Percentiles rank a stretch among this genome's conserved stretches.
Conservation (phyloP, 768 basidiomycete genomes). For the Podaxis sp. region DNA sequence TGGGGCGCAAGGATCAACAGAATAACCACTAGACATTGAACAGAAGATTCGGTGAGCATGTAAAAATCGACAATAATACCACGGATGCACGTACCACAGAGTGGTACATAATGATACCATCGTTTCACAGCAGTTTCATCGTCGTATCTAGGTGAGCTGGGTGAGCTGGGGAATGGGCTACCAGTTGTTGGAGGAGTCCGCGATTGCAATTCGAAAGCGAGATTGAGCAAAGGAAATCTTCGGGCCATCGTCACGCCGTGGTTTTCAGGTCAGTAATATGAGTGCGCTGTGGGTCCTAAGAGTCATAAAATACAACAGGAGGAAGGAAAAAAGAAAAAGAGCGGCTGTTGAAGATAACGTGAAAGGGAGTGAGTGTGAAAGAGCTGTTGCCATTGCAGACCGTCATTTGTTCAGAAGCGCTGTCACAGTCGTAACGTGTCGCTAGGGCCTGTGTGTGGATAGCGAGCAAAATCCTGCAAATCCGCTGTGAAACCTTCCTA, state of each 20-base stretch:
- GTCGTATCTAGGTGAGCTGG: slow-evolving; percentile 15
- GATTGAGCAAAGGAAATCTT: slow-evolving; percentile 18
- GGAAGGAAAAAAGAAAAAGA: neutral
- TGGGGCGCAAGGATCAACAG: slow-evolving; percentile 66
- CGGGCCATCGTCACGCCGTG: slow-evolving; percentile 17
- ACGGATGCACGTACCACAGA: slow-evolving; percentile 38
- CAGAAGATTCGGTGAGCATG: neutral
- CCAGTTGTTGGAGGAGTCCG: neutral
- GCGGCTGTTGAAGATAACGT: neutral
- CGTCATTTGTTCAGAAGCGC: neutral
- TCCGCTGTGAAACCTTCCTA: neutral
- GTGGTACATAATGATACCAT: slow-evolving; percentile 58
- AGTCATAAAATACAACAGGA: slow-evolving; percentile 13
- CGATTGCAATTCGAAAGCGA: slow-evolving; percentile 16
- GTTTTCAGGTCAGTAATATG: neutral
- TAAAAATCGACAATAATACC: neutral
- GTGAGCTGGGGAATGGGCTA: slow-evolving; percentile 2
- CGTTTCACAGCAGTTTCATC: slow-evolving; percentile 31
- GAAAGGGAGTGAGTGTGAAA: neutral
- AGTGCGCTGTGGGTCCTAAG: neutral
- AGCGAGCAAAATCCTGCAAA: neutral
- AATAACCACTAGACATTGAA: slow-evolving; percentile 31
- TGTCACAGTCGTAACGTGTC: slow-evolving; percentile 5
- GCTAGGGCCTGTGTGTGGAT: too few species aligned
- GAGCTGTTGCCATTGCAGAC: neutral